Base-by-base conservation (phyloP, 2,329 filamentous ascomycete genomes). In the Beauveria asiatica region DNA sequence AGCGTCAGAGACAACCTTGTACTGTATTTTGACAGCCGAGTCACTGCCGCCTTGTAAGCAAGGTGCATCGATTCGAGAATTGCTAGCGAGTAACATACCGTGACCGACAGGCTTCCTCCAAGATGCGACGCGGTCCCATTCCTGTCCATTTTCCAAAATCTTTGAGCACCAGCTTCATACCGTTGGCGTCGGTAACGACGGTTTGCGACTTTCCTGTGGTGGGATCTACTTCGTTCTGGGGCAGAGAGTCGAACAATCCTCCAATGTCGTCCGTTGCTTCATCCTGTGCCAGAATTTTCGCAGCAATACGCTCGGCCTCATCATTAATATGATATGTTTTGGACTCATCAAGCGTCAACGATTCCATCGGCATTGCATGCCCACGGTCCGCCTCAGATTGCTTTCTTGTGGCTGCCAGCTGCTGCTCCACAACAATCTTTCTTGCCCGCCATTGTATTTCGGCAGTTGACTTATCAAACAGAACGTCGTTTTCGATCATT, bases 91-190 rank as follows among this genome's bases (percentile, higher is more conserved):
- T 44, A 30, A 67, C 71, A 65, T 72, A 88, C 87, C 87, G 87
- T 64, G 91, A 84, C 66, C 88, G 87, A 70, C 92, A 95, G n/a
- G 90, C 84, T 71, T 97, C 92, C 71, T 97, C 92, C 13, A 97
- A 75, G 30, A 90, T 80, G 64, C 88, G 82, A 63, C 85, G 83
- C 17, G 93, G 92, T 66, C 78, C 89, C 33, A 96, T 74, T 8
- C 93, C 92, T 16, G 83, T 83, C 78, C 85, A 86, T 71, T 90
- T 91, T 1, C 90, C 92, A 78, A 97, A 97, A 67, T 97, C 88
- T 48, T 89, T 81, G 53, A 96, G 81, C 1, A 77, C 80, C 4
- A 91, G 73, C 60, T 81, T 84, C 6, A 76, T 70, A 1, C 83
- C 80, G 64, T 82, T 72, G 59, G 75, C 65, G 51, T 77, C 75